Evolutionary conservation across 176 grass and related monocot genomes (phyloP), one percentile per base, ranked within the genome.

Genomic region (Oryza brachyantha): DNA sequence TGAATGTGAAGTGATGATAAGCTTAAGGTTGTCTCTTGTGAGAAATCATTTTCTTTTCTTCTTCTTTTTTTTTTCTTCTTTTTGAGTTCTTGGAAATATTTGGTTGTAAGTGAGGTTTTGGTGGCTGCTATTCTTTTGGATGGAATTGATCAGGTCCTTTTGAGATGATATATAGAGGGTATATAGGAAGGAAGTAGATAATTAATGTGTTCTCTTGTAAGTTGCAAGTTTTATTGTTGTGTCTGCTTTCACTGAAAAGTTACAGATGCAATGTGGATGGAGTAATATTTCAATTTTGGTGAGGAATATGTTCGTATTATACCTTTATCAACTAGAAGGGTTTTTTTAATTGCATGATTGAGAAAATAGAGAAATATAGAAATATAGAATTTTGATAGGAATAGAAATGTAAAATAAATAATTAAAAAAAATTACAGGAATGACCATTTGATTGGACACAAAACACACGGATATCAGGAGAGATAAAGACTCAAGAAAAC

Each of bases 91-190:
- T 74, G 17, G 1, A 10, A 24, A n/a, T 29, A 19, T 64, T 40
- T n/a, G n/a, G n/a, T n/a, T n/a, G n/a, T n/a, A n/a, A n/a, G n/a
- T n/a, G n/a, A n/a, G n/a, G n/a, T n/a, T 17, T 25, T 39, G 52
- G 11, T 19, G 45, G 19, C 6, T 55, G 25, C 0, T 40, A 65
- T 85, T 85, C 73, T 85, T 79, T 72, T 62, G 46, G 37, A 66
- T 76, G 37, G 21, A 68, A 34, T 76, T 68, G 21, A 32, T 75
- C 46, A 21, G n/a, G n/a, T n/a, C 6, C 31, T 83, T 58, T 16
- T 50, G 35, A 58, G 11, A 74, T 35, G 46, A 32, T 32, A 32
- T 12, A 43, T 29, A 68, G 42, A 13, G 55, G n/a, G n/a, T n/a
- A n/a, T 79, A 14, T 29, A 57, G 4, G 12, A 61, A 17, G 67